These are phyloP conservation scores for Wickerhamiella allomyrinae DNA, from an alignment of 805 yeast species.

Conservation along the genomic window DNA sequence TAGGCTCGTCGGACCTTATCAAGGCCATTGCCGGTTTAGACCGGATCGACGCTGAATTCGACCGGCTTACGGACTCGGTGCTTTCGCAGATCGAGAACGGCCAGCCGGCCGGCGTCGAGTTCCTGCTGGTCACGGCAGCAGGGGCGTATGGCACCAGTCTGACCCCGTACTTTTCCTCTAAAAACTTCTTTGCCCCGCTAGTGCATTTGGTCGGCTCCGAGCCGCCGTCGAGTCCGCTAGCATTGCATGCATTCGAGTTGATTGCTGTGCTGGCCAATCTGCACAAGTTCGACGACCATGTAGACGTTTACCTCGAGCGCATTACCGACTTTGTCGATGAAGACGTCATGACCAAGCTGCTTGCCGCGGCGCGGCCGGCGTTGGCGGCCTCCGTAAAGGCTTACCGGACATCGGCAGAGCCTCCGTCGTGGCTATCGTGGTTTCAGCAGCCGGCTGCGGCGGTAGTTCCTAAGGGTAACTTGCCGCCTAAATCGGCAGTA, in stretches of 20 bases:
- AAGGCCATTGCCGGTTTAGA: conserved; percentile 26
- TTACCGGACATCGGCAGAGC: background rate
- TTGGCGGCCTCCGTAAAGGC: conserved; percentile 9
- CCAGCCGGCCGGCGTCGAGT: conserved; percentile 7
- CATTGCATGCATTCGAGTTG: conserved; percentile 22
- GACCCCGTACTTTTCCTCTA: conserved; percentile 22
- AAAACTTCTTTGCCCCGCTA: conserved; percentile 27
- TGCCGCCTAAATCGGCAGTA: background rate
- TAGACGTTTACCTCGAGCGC: conserved; percentile 25
- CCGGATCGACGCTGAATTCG: conserved; percentile 21
- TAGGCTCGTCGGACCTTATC: conserved; percentile 22
- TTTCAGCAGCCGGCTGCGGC: too few relatives aligned
- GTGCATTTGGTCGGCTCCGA: conserved; percentile 21
- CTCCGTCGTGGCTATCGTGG: background rate
- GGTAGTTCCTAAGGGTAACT: background rate
- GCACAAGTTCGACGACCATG: conserved; percentile 24
- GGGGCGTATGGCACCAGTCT: conserved; percentile 24
- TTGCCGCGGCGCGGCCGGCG: conserved; percentile 19
- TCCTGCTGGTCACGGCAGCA: conserved; percentile 20
- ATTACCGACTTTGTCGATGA: conserved; percentile 29
- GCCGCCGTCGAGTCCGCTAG: conserved; percentile 18
- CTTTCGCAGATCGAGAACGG: conserved; percentile 11
- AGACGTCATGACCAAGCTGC: conserved; percentile 22
- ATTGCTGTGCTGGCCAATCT: conserved; percentile 27
- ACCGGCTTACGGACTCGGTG: conserved; percentile 20